Evolutionary conservation across 805 yeast genomes (phyloP), one percentile per base, ranked within the genome.

Genomic region (Yarrowia yakushimensis): DNA sequence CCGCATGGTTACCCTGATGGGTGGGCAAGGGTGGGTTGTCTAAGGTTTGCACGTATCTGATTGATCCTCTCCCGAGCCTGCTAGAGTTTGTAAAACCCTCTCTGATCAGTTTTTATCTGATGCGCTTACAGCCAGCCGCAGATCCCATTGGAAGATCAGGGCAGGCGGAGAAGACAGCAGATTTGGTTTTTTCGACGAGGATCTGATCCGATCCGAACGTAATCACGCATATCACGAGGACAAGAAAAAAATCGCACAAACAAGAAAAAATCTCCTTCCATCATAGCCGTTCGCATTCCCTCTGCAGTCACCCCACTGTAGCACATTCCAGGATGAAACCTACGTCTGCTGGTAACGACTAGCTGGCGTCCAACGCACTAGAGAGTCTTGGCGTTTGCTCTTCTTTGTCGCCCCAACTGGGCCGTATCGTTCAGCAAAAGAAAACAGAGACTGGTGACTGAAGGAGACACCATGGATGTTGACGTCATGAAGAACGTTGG

Each of bases 311-410:
- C 6, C 8, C 8, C 30, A 27, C 39, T 17, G 11, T 8, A 17
- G 39, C 17, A 28, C 50, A 43, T 43, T 43, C 50, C 52, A 45
- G 52, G 31, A 45, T 17, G 12, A 18, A 45, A 45, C 52, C 52
- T 45, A 45, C 52, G 23, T 45, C 36, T 28, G 52, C n/a, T n/a
- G n/a, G n/a, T 17, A 36, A 18, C 34, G 20, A 45, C 36, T n/a
- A 30, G 31, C 28, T 7, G n/a, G n/a, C n/a, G n/a, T 17, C 10
- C 41, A 22, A 11, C 46, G 11, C 28, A 10, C 31, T 42, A 20
- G 17, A 28, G 18, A 28, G 33, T 5, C 50, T 43, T 43, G 50
- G 50, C 50, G 28, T 36, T 30, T n/a, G n/a, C n/a, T n/a, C n/a
- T n/a, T 18, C 41, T 36, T 36, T 36, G 41, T 36, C 4, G 13